phyloP scores from a whole-genome alignment of 306 rosid genomes.

The Sechiopsis laciniata region DNA sequence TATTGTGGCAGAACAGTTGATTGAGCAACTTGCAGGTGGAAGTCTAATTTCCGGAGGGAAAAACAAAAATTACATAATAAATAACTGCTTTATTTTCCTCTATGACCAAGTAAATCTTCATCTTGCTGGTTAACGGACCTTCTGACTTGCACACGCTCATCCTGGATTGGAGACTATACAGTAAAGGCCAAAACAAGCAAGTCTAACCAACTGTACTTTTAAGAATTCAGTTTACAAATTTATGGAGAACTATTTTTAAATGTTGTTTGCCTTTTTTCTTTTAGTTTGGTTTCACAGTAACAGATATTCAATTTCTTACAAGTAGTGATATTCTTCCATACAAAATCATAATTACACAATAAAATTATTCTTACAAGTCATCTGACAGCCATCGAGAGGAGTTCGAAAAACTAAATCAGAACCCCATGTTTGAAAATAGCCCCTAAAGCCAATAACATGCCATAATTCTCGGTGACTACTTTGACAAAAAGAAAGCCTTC shows the following conservation, averaged over 20 bases:
- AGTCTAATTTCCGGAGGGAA: neutral
- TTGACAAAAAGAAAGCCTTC: neutral
- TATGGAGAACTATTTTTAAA: neutral
- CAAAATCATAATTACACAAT: neutral
- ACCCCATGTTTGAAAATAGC: neutral
- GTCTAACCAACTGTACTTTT: neutral
- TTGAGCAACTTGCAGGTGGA: conserved; percentile 7
- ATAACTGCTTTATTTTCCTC: neutral
- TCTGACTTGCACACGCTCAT: conserved; percentile 7
- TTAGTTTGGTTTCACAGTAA: neutral
- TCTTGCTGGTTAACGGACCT: neutral
- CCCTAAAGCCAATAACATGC: neutral
- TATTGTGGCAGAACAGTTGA: neutral
- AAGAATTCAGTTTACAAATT: neutral
- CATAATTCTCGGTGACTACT: neutral
- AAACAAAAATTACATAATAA: neutral
- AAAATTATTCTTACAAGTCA: conserved; percentile 1
- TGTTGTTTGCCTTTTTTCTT: neutral
- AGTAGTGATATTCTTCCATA: neutral
- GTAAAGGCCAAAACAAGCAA: neutral
- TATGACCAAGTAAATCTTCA: neutral
- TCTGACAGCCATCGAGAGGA: neutral
- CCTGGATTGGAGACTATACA: conserved; percentile 5
- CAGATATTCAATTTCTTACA: neutral
- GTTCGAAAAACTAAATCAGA: conserved; percentile 1